These are phyloP conservation scores for Elaeis oleifera DNA, from an alignment of 202 grass and related monocot genomes.

Conservation along the genomic window DNA sequence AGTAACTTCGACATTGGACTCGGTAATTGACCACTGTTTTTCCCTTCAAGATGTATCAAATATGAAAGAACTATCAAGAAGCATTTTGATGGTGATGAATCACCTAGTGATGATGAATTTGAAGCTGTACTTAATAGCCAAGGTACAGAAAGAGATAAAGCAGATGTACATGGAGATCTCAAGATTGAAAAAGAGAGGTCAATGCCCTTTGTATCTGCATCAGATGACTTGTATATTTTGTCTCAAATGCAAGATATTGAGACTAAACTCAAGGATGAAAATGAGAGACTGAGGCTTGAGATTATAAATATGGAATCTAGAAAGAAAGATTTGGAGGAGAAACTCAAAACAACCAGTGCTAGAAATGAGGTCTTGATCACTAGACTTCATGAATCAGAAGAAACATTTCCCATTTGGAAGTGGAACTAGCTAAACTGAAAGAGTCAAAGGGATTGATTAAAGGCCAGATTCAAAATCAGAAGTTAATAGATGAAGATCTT, in stretches of 20 bases:
- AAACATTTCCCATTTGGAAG: conserved; percentile 28
- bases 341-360: not conserved
- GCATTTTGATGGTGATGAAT: conserved; percentile 36
- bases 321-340: conserved; percentile 11
- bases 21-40: conserved; percentile 85
- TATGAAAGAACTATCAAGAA: conserved; percentile 76
- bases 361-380: conserved; percentile 19
- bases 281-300: not conserved
- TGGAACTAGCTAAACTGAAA: conserved; percentile 39
- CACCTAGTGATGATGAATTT: conserved; percentile 28
- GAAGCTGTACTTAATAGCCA: conserved; percentile 29
- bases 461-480: conserved; percentile 18
- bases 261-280: conserved; percentile 18
- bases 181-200: conserved; percentile 17
- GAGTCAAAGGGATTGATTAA: conserved; percentile 33
- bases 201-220: conserved; percentile 9
- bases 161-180: conserved; percentile 33
- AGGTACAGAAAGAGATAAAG: conserved; percentile 24
- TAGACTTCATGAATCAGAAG: conserved; percentile 23
- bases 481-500: conserved; percentile 26
- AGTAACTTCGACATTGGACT: conserved; percentile 53
- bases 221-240: conserved; percentile 5
- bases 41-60: conserved; percentile 91
- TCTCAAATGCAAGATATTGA: conserved; percentile 21
- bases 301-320: not conserved